Evolutionary conservation across 306 rosid genomes (phyloP).

Genomic region (Cicer pinnatifidum): DNA sequence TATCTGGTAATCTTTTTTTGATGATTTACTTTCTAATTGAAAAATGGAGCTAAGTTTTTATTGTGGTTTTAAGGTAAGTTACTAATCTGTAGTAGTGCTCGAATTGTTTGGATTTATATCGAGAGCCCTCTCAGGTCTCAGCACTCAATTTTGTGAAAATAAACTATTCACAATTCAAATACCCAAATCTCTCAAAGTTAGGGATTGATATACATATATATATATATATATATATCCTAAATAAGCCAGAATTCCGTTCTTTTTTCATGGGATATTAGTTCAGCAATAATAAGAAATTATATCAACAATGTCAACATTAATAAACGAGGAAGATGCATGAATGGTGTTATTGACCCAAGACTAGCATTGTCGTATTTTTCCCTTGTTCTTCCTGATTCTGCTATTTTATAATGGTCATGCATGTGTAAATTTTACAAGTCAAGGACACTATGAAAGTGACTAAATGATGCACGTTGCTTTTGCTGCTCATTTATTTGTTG

Average conservation of each 20-base stretch:
- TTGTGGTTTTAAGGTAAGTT: conserved; percentile 13
- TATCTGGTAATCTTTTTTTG: conserved; percentile 18
- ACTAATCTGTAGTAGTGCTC: not conserved
- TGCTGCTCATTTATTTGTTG: not conserved
- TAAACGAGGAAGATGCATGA: conserved; percentile 26
- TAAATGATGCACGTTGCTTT: conserved; percentile 6
- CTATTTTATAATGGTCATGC: conserved; percentile 9
- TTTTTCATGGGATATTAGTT: not conserved
- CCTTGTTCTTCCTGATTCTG: conserved; percentile 15
- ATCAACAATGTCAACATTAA: not conserved
- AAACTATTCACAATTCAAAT: conserved; percentile 3
- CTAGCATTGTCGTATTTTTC: not conserved
- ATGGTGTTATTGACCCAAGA: not conserved
- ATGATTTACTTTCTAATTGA: conserved; percentile 4
- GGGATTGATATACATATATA: not conserved
- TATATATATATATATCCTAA: conserved; percentile 1
- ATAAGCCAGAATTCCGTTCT: not conserved
- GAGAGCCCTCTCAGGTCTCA: not conserved
- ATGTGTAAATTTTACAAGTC: conserved; percentile 16
- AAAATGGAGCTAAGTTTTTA: not conserved
- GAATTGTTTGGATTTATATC: not conserved
- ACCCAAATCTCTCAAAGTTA: not conserved
- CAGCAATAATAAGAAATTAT: conserved; percentile 4
- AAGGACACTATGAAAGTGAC: not conserved
- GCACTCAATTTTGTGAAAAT: not conserved